A percentile compares a stretch with the other conserved stretches of the same genome.
Conservation (phyloP, 495 filamentous ascomycete genomes). For the Penicillium antarcticum region DNA sequence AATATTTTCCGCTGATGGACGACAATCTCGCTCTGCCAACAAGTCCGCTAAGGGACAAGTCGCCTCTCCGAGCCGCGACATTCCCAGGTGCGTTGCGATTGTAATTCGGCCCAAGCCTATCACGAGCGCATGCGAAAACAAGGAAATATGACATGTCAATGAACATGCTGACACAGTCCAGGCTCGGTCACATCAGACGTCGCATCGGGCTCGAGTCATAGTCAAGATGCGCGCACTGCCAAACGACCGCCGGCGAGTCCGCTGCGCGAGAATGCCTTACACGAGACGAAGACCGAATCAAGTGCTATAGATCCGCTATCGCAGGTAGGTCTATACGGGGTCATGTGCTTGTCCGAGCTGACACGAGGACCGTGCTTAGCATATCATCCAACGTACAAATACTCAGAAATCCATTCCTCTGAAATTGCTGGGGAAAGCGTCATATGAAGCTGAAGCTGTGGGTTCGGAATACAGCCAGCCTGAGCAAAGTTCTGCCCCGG, state of each 20-base stretch:
- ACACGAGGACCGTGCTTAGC: constrained; percentile 34
- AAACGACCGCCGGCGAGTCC: constrained; percentile 17
- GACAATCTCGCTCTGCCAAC: constrained; percentile 15
- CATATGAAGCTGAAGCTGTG: constrained; percentile 50
- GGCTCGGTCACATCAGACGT: constrained; percentile 32
- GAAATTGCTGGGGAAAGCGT: constrained; percentile 58
- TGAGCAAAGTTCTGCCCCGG: constrained; percentile 33
- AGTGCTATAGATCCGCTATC: constrained; percentile 56
- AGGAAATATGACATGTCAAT: not conserved
- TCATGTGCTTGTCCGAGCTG: constrained; percentile 5
- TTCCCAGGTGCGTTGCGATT: constrained; percentile 18
- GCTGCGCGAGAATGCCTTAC: constrained; percentile 24
- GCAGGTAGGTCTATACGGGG: constrained; percentile 36
- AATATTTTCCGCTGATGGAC: not conserved
- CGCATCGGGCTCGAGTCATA: constrained; percentile 34
- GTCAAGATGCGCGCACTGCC: constrained; percentile 30
- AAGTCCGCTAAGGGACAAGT: constrained; percentile 11
- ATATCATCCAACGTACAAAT: constrained; percentile 82
- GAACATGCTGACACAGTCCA: constrained; percentile 13
- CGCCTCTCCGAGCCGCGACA: constrained; percentile 16
- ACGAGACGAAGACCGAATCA: constrained; percentile 32
- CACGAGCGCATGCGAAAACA: not conserved
- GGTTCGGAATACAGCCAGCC: constrained; percentile 42
- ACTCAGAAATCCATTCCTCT: constrained; percentile 67
- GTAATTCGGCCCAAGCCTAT: not conserved